Base-by-base conservation (phyloP, 805 yeast genomes). In the Citeromyces nyonsensis region DNA sequence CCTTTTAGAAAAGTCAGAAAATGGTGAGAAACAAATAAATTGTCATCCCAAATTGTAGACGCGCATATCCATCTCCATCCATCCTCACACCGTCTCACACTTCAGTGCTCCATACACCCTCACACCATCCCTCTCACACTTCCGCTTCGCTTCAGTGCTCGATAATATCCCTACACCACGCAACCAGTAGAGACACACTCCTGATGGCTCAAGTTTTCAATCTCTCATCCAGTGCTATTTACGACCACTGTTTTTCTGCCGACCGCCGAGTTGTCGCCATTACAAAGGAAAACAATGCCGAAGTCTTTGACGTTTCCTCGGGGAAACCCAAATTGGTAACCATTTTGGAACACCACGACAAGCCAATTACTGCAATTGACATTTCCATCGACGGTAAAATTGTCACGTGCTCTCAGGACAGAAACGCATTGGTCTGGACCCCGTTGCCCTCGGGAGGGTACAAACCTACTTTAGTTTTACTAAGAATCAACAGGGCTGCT, bases 341-440 rank as follows among this genome's bases (percentile, higher is more conserved):
- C 10, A 66, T 67, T 4, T 66, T 88, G 46, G 57, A 66, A 29
- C 94, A 84, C 41, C 97, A 88, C 52, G 96, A 88, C 54, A 86
- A 88, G 53, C 73, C 86, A 3, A 86, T 91, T 31, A 91, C 98
- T 10, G 86, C 96, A 0, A 83, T 91, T 26, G 99, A 91, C 52
- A 76, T 93, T 45, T 79, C 95, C 26, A 56, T 66, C 25, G 83
- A 81, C 42, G 95, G 95, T 31, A 75, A 79, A 51, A 84, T 91
- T 43, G 91, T 91, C 47, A 91, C 97, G 24, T 85, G 96, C 51
- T 85, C 97, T 7, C 97, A 91, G 58, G 99, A 91, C 56, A 70
- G 99, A 56, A 91, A 91, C 45, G 97, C 97, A 10, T 69, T 86
- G 42, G 99, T 91, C 11, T 91, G 97, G 96, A 86, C 82, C 41